A percentile compares a stretch with the other conserved stretches of the same genome.
These are phyloP conservation scores for Candida tammaniensis DNA, from an alignment of 805 yeast genomes.

Conservation along the genomic window DNA sequence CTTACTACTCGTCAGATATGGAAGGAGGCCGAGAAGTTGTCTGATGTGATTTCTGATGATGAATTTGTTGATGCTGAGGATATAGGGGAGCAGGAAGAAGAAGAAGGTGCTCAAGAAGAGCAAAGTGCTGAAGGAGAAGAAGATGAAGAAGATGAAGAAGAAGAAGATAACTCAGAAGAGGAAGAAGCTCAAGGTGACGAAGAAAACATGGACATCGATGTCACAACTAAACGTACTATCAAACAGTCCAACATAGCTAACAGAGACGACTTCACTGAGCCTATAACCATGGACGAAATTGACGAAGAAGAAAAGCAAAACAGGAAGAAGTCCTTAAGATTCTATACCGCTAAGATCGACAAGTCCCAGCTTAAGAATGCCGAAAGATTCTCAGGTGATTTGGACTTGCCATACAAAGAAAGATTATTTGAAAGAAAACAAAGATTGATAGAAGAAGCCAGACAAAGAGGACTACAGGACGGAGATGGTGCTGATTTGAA, in stretches of 20 bases:
- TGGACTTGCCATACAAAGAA: conserved; percentile 88
- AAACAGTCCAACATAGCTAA: conserved; percentile 24
- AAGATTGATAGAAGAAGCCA: conserved; percentile 81
- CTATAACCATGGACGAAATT: conserved; percentile 64
- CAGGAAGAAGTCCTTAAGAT: conserved; percentile 79
- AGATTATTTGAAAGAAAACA: conserved; percentile 88
- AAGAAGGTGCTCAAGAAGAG: conserved; percentile 17
- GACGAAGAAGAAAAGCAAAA: conserved; percentile 84
- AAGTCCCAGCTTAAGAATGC: conserved; percentile 64
- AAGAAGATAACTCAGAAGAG: conserved; percentile 13
- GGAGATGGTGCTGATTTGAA: conserved; percentile 59
- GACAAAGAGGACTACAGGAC: conserved; percentile 63
- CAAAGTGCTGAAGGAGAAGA: conserved; percentile 12
- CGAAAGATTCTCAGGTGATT: conserved; percentile 64
- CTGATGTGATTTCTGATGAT: neutral
- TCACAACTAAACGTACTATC: conserved; percentile 51
- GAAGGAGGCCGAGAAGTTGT: conserved; percentile 65
- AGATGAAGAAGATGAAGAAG: conserved; percentile 24
- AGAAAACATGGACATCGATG: conserved; percentile 46
- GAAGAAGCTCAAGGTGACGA: conserved; percentile 17
- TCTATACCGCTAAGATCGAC: conserved; percentile 96
- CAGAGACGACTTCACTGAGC: conserved; percentile 62
- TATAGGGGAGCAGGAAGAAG: conserved; percentile 12
- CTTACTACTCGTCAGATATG: conserved; percentile 81
- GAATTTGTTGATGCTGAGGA: conserved; percentile 8